Evolutionary conservation across 1,284 basidiomycete genomes (phyloP), one percentile per base, ranked within the genome.

Genomic region (Volvariella surrecta): DNA sequence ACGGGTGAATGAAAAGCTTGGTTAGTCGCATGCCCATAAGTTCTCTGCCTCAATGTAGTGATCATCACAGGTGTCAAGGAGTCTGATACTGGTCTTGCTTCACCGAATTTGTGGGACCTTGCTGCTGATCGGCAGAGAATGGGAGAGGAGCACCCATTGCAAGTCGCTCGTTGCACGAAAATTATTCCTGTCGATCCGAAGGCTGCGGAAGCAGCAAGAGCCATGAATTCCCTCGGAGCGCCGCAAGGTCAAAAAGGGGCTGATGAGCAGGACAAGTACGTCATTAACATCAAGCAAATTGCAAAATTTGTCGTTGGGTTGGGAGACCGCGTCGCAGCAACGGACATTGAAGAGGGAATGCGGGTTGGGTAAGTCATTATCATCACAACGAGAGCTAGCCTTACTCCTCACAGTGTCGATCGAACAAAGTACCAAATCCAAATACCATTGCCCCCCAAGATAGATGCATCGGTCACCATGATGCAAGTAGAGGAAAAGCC

Each of bases 401-500:
- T 47, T 15, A 41, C 46, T 34, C 28, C 40, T 48, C 31, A 39
- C 51, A 88, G 90, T 50, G 83, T 93, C 52, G 87, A 93, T 63
- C 80, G 90, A 41, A 94, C 86, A 54, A 98, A 97, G 64, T 99
- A 99, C 62, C 94, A 98, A 64, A 99, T 99, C 52, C 92, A 97
- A 67, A 98, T 99, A 52, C 96, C 96, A n/a, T 68, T 99, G n/a
- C 96, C 96, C 35, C 96, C 96, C 31, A 97, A 96, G 71, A 99
- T 99, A 54, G 96, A 99, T 62, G 93, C 96, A 2, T 96, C 93
- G 0, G 96, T 99, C 3, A 99, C 96, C 11, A 98, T 99, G 95
- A 99, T 99, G 96, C 95, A 99, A 66, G 95, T 99, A 37, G 95
- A 99, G 63, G 95, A 99, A 68, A 95, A 98, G 62, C 95, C 95